Percentiles rank a stretch among this genome's conserved stretches.
Conservation (phyloP, 371 early-diverging fungal species). For the Basidiobolus meristosporus region DNA sequence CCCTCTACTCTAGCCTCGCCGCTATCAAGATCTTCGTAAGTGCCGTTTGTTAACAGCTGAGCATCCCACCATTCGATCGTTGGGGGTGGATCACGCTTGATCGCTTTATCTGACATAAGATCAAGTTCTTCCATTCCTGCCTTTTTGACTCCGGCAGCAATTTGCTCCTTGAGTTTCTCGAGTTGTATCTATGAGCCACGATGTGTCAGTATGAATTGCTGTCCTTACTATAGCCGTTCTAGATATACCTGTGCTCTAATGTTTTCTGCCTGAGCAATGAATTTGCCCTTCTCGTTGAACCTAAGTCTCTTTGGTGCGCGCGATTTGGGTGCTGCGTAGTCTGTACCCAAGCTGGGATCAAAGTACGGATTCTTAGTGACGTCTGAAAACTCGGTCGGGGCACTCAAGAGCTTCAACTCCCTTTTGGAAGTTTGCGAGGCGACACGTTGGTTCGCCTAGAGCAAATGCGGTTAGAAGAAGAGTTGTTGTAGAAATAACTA, state of each 20-base stretch:
- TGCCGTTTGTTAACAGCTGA: slow-evolving; percentile 47
- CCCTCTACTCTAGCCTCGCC: slow-evolving; percentile 17
- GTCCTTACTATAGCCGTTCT: too few species aligned
- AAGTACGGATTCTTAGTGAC: slow-evolving; percentile 71
- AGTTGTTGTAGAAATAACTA: neutral
- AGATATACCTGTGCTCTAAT: slow-evolving; percentile 38
- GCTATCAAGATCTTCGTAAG: slow-evolving; percentile 38
- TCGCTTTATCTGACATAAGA: slow-evolving; percentile 35
- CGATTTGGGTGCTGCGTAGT: slow-evolving; percentile 18
- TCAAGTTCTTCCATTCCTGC: slow-evolving; percentile 76
- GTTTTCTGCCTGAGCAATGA: slow-evolving; percentile 56
- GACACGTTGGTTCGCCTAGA: slow-evolving; percentile 17
- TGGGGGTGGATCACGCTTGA: slow-evolving; percentile 58
- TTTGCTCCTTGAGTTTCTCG: slow-evolving; percentile 67
- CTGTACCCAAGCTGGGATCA: slow-evolving; percentile 39
- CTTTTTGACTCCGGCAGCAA: slow-evolving; percentile 59
- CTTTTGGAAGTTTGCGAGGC: slow-evolving; percentile 15
- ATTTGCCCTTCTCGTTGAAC: slow-evolving; percentile 72
- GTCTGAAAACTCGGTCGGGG: slow-evolving; percentile 26
- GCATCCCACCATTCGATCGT: slow-evolving; percentile 94
- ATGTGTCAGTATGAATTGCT: neutral
- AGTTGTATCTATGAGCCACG: slow-evolving; percentile 24
- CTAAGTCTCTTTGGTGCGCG: slow-evolving; percentile 36
- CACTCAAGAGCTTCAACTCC: slow-evolving; percentile 13
- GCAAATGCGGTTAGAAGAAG: slow-evolving; percentile 1